Base-by-base conservation (phyloP, 2,329 filamentous ascomycete genomes). In the Colletotrichum chlorophyti region DNA sequence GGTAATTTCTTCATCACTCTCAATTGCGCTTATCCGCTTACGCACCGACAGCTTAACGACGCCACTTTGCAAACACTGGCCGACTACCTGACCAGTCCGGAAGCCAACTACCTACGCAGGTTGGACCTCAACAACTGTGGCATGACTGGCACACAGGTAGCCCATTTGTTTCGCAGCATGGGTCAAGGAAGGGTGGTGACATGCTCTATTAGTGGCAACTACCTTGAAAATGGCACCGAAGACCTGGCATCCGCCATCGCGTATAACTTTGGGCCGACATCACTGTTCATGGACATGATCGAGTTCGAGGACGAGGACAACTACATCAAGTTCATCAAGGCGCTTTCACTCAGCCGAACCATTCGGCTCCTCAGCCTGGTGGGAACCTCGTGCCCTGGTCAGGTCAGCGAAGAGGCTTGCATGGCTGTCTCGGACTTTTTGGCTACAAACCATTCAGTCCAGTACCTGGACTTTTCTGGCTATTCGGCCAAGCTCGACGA, bases 401-500 rank as follows among this genome's bases (percentile, higher is more conserved):
- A 79, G 42, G 67, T 77, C 51, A 80, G 78, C 61, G 69, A 73
- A 12, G 74, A 75, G n/a, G 79, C 81, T 2, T 79, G 79, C 48
- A 70, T 74, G 37, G 76, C 80, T 0, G 70, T 85, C 1, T 78
- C 79, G 23, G 71, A 76, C 5, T 79, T 86, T 47, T 81, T 86
- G 37, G 72, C 76, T n/a, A 70, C 72, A 23, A 86, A 85, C 66
- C 68, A 70, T 7, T 79, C 77, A 0, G 70, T 85, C 40, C 77
- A 74, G n/a, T 83, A 75, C 54, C 74, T 86, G 3, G 83, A 86
- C 62, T 70, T 85, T 7, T 85, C 83, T 1, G 83, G 83, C 2
- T 85, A 80, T 64, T 79, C 79, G 42, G 80, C 82, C 40, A 85
- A 83, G 66, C 71, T 86, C 6, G 83, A 86, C 62, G 83, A 86